A percentile compares a stretch with the other conserved stretches of the same genome.
Evolutionary conservation across 2,329 filamentous ascomycete species (phyloP).

Genomic region (Sporothrix pallida): DNA sequence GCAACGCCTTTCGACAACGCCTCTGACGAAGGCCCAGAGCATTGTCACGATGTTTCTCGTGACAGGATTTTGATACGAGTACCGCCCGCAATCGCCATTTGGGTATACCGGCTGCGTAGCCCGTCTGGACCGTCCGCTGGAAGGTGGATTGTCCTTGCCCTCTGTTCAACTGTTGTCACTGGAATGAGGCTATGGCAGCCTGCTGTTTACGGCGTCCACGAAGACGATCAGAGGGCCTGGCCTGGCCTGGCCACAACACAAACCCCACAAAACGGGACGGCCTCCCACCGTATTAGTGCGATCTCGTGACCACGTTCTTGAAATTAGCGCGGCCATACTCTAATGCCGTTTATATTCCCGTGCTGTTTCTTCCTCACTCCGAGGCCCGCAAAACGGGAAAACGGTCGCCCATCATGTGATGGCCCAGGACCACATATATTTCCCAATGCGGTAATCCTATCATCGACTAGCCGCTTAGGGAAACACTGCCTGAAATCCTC

Average conservation of each 20-base stretch:
- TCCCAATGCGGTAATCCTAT: constrained; percentile 3
- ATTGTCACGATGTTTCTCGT: constrained; percentile 33
- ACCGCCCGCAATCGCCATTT: constrained; percentile 20
- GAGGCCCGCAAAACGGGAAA: constrained; percentile 3
- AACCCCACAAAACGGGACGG: constrained; percentile 2
- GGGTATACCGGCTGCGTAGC: constrained; percentile 28
- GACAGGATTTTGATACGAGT: constrained; percentile 34
- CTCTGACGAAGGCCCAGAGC: constrained; percentile 17
- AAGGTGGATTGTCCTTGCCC: not conserved
- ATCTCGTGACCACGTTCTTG: constrained; percentile 22
- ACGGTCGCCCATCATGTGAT: constrained; percentile 30
- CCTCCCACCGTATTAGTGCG: not conserved
- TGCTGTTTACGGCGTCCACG: constrained; percentile 8
- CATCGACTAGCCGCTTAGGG: constrained; percentile 11
- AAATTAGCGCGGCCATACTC: not conserved
- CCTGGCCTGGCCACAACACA: not conserved
- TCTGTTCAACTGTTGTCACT: not conserved
- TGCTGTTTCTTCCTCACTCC: constrained; percentile 1
- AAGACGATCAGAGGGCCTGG: not conserved
- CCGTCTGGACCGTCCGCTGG: constrained; percentile 10
- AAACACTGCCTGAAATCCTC: not conserved
- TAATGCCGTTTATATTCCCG: not conserved
- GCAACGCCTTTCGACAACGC: not conserved
- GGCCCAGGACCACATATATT: not conserved
- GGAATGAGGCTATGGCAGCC: constrained; percentile 7